Percentiles rank a stretch among this genome's conserved stretches.
phyloP scores from a whole-genome alignment of 2,329 filamentous ascomycete species.

The Botrytis squamosa region DNA sequence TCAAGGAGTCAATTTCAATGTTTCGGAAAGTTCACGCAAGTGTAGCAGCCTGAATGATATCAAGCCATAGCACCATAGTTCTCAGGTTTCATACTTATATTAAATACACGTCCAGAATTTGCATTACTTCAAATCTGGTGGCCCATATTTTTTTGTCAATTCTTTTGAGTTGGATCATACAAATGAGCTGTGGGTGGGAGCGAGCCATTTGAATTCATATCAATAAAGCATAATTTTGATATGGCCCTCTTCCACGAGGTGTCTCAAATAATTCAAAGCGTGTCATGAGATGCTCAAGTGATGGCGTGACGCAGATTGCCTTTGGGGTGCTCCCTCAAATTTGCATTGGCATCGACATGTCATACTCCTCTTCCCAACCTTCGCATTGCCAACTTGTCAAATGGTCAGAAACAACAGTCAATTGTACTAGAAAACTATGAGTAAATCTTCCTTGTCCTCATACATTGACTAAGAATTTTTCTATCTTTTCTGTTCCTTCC shows the following conservation, averaged over 20 bases:
- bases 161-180: not conserved
- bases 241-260: no score
- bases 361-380: not conserved
- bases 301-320: not conserved
- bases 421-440: not conserved
- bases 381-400: not conserved
- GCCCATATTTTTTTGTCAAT: not conserved
- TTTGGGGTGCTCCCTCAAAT: not conserved
- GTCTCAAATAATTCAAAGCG: not conserved
- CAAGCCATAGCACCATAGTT: not conserved
- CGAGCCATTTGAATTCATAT: not conserved
- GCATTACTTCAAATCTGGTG: not conserved
- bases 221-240: no score
- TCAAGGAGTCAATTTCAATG: not conserved
- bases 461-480: not conserved
- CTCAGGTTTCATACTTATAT: not conserved
- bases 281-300: not conserved
- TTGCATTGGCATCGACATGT: not conserved
- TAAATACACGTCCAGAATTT: no score
- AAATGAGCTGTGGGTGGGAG: not conserved
- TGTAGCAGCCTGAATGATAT: not conserved
- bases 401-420: not conserved
- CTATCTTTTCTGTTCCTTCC: not conserved
- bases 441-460: not conserved
- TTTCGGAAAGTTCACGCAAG: not conserved